These are phyloP conservation scores for Phaseolus lunatus DNA, from an alignment of 306 rosid species.

Conservation along the genomic window DNA sequence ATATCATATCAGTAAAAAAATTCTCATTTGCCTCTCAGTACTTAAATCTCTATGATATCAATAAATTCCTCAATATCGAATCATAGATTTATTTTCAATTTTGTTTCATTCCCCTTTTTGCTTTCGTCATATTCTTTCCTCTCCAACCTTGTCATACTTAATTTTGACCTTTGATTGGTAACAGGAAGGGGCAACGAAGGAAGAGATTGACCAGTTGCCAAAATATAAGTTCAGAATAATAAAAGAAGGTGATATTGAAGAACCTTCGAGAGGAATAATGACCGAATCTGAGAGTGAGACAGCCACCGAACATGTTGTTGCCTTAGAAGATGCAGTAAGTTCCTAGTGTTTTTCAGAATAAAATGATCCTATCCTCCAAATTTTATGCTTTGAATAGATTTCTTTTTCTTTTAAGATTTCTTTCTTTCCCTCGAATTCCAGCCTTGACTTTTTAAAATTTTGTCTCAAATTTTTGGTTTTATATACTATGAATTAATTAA, in stretches of 20 bases:
- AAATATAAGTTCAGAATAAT: constrained; percentile 64
- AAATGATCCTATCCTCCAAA: neutral
- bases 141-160: constrained; percentile 29
- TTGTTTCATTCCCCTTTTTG: constrained; percentile 9
- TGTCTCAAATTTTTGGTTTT: neutral
- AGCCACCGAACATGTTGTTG: constrained; percentile 58
- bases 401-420: neutral
- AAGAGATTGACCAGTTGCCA: constrained; percentile 79
- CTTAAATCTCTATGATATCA: neutral
- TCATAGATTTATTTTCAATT: constrained; percentile 2
- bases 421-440: neutral
- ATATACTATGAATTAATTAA: neutral
- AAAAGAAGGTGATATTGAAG: constrained; percentile 58
- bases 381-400: neutral
- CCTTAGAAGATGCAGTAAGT: constrained; percentile 82
- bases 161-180: constrained; percentile 43
- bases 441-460: neutral
- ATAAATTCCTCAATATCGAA: neutral
- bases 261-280: constrained; percentile 71
- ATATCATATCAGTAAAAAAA: neutral
- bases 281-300: constrained; percentile 56
- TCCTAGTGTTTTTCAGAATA: constrained; percentile 7
- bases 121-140: constrained; percentile 6
- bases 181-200: constrained; percentile 93
- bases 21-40: neutral